Conservation (phyloP, 768 basidiomycete genomes). For the Clitopilus passeckerianus region DNA sequence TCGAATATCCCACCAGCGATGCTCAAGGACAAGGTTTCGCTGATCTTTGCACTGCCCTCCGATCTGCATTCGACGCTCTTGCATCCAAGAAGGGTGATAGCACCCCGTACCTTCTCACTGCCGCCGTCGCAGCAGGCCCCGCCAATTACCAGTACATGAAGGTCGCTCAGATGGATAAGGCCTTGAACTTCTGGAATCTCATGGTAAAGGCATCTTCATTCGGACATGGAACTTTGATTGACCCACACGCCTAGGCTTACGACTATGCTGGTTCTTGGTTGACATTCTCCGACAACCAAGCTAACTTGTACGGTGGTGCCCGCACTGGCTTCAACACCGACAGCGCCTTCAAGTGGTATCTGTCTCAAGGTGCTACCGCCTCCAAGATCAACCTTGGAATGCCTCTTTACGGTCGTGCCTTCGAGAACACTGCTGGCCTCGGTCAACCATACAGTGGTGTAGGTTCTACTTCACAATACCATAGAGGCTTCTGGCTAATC, state of each 20-base stretch:
- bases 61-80: slow-evolving; percentile 57
- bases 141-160: slow-evolving; percentile 53
- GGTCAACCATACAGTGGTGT: slow-evolving; percentile 67
- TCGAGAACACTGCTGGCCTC: slow-evolving; percentile 64
- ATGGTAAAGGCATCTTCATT: slow-evolving; percentile 44
- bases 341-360: slow-evolving; percentile 56
- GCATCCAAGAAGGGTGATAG: slow-evolving; percentile 56
- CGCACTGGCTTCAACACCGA: slow-evolving; percentile 67
- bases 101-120: slow-evolving; percentile 55
- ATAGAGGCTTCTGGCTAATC: background rate
- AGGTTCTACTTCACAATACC: slow-evolving; percentile 11
- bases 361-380: slow-evolving; percentile 54
- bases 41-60: slow-evolving; percentile 54
- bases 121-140: slow-evolving; percentile 60
- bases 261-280: slow-evolving; percentile 81
- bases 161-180: slow-evolving; percentile 59
- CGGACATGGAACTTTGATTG: background rate
- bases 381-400: slow-evolving; percentile 65
- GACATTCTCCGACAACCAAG: slow-evolving; percentile 46
- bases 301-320: slow-evolving; percentile 64
- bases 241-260: slow-evolving; percentile 41
- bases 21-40: slow-evolving; percentile 65
- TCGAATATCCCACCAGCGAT: slow-evolving; percentile 63
- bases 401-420: slow-evolving; percentile 78
- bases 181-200: slow-evolving; percentile 74